Conservation (phyloP, 305 asterid species). For the Withania somnifera region DNA sequence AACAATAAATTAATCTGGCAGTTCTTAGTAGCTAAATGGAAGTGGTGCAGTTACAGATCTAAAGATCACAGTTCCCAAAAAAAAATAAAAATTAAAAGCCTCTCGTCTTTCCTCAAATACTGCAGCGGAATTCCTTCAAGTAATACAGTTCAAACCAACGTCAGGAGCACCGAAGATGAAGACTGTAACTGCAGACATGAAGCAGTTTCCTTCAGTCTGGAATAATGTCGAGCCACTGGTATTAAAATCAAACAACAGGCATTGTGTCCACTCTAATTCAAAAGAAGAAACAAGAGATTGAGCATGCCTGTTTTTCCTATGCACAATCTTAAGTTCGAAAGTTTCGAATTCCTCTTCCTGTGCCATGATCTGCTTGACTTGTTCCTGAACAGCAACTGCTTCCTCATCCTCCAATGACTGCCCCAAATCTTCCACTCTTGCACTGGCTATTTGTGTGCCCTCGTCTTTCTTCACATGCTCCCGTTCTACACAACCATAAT, state of each 20-base stretch:
- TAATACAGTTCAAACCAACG: neutral
- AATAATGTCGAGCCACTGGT: neutral
- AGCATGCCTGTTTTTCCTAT: slow-evolving; percentile 74
- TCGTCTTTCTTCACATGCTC: slow-evolving; percentile 35
- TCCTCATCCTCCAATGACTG: slow-evolving; percentile 65
- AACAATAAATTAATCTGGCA: neutral
- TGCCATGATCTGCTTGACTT: slow-evolving; percentile 71
- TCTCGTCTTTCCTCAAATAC: neutral
- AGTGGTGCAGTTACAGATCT: neutral
- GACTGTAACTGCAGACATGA: neutral
- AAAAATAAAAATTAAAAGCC: neutral
- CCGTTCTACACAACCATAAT: slow-evolving; percentile 42
- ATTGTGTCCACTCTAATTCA: slow-evolving; percentile 3
- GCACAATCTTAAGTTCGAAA: slow-evolving; percentile 65
- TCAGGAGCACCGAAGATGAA: neutral
- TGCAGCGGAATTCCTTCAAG: neutral
- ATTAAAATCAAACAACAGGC: slow-evolving; percentile 1
- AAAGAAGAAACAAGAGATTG: neutral
- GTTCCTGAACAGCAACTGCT: slow-evolving; percentile 78
- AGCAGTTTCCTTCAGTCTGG: neutral
- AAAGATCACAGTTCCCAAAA: neutral
- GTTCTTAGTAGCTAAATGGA: neutral
- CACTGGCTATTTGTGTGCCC: slow-evolving; percentile 19
- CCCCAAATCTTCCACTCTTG: slow-evolving; percentile 45
- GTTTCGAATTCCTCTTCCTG: slow-evolving; percentile 88